phyloP scores from a whole-genome alignment of 495 filamentous ascomycete genomes.

The Delitschia confertaspora region DNA sequence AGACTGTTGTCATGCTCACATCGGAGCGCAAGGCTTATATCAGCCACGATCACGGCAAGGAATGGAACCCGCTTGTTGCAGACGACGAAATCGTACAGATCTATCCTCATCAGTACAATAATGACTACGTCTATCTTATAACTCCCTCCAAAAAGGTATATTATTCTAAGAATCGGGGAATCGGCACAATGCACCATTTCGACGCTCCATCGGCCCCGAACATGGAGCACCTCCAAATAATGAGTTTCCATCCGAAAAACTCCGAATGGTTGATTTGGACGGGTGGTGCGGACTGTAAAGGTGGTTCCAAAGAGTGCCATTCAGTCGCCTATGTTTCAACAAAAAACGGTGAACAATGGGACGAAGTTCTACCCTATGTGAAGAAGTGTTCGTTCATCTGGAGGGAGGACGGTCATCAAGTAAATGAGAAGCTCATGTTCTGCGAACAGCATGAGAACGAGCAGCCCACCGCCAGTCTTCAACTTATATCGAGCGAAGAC shows the following conservation, averaged over 20 bases:
- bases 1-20: slow-evolving; percentile 79
- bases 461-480: slow-evolving; percentile 47
- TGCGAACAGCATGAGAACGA: slow-evolving; percentile 68
- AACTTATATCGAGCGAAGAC: slow-evolving; percentile 64
- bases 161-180: slow-evolving; percentile 68
- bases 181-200: slow-evolving; percentile 54
- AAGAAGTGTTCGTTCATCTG: slow-evolving; percentile 71
- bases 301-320: slow-evolving; percentile 49
- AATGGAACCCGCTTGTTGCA: slow-evolving; percentile 59
- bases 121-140: slow-evolving; percentile 77
- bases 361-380: slow-evolving; percentile 56
- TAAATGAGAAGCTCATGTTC: slow-evolving; percentile 61
- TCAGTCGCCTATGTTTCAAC: slow-evolving; percentile 58
- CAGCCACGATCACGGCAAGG: slow-evolving; percentile 77
- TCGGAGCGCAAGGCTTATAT: slow-evolving; percentile 54
- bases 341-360: slow-evolving; percentile 72
- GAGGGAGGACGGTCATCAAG: slow-evolving; percentile 49
- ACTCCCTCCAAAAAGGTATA: slow-evolving; percentile 58
- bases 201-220: slow-evolving; percentile 47
- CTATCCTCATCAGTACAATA: slow-evolving; percentile 65
- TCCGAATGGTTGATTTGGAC: slow-evolving; percentile 88
- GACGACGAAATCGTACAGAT: slow-evolving; percentile 54
- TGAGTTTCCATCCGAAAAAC: slow-evolving; percentile 72
- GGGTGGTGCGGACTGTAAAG: slow-evolving; percentile 52
- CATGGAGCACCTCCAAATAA: slow-evolving; percentile 40